Base-by-base conservation (phyloP, 108 stramenopile genomes). In the Nannochloropsis salina region DNA sequence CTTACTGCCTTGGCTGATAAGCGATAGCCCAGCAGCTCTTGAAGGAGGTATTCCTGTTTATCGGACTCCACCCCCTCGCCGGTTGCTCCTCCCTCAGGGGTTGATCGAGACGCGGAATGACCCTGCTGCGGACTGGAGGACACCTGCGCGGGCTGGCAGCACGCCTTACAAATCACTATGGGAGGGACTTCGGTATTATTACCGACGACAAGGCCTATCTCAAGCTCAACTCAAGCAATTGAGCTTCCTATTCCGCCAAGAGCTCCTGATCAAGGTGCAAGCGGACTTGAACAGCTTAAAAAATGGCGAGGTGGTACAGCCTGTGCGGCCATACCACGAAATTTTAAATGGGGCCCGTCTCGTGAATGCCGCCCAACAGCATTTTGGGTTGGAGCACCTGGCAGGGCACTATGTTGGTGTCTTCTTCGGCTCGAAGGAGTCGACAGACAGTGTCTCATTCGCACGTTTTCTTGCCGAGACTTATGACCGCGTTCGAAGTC, bases 1-100 rank as follows among this genome's bases (percentile, higher is more conserved):
- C 9, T 45, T 86, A 4, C 47, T 86, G 82, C 86, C 86, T 8
- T 86, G 82, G 82, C 44, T 86, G 20, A 40, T 81, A 11, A 41
- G 11, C 20, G 9, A 31, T n/a, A n/a, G n/a, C n/a, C 31, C 31
- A 31, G 31, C 31, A 31, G 31, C 31, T 31, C 31, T 31, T 31
- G 31, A 31, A 31, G 31, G 31, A 31, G 31, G 31, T 31, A 31
- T 31, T 31, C 31, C 31, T 31, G 31, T 31, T 1, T 31, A 31
- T 31, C 31, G 31, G 31, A 6, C 61, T 6, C 61, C 61, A 15
- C 61, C 61, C n/a, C 20, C 8, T 6, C 4, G 20, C 2, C 61
- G 61, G 15, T n/a, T 74, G 6, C 20, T 41, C 81, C 81, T 81
- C 81, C 11, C 22, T 11, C 22, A 22, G 11, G 81, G 6, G 22